These are phyloP conservation scores for Nicotiana rustica DNA, from an alignment of 305 asterid genomes.

Conservation along the genomic window DNA sequence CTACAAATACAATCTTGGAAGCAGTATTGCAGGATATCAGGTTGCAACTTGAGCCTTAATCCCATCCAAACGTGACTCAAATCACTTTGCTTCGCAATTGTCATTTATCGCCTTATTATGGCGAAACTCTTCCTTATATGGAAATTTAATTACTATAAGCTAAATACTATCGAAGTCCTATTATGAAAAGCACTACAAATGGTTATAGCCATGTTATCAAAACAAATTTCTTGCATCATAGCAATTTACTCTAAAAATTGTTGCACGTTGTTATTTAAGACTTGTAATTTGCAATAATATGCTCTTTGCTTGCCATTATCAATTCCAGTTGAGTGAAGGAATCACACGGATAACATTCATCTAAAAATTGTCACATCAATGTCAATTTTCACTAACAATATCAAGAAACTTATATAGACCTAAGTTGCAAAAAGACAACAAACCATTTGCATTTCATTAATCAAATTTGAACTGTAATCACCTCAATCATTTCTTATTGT, in stretches of 20 bases:
- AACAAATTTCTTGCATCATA: not conserved
- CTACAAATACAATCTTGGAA: too few species aligned
- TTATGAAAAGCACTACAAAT: not conserved
- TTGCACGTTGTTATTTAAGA: not conserved
- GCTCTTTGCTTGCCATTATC: not conserved
- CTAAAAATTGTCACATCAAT: not conserved
- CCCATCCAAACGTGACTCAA: too few species aligned
- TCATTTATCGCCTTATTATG: too few species aligned
- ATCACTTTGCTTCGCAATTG: too few species aligned
- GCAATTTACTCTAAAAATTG: not conserved
- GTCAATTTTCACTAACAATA: slow-evolving; percentile 4
- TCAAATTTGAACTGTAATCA: slow-evolving; percentile 11
- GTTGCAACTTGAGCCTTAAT: too few species aligned
- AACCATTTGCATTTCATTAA: slow-evolving; percentile 10
- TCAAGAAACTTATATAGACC: not conserved
- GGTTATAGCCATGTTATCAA: not conserved
- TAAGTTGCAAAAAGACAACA: slow-evolving; percentile 28
- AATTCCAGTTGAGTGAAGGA: not conserved
- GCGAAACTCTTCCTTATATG: too few species aligned
- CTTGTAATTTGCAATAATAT: not conserved
- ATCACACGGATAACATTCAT: not conserved
- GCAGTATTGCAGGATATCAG: too few species aligned
- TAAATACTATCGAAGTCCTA: not conserved
- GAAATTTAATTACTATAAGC: not conserved
- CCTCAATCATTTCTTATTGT: slow-evolving; percentile 1